A percentile compares a stretch with the other conserved stretches of the same genome.
These are phyloP conservation scores for Edaphochlamys debaryana DNA, from an alignment of 139 green algal genomes.

Conservation along the genomic window DNA sequence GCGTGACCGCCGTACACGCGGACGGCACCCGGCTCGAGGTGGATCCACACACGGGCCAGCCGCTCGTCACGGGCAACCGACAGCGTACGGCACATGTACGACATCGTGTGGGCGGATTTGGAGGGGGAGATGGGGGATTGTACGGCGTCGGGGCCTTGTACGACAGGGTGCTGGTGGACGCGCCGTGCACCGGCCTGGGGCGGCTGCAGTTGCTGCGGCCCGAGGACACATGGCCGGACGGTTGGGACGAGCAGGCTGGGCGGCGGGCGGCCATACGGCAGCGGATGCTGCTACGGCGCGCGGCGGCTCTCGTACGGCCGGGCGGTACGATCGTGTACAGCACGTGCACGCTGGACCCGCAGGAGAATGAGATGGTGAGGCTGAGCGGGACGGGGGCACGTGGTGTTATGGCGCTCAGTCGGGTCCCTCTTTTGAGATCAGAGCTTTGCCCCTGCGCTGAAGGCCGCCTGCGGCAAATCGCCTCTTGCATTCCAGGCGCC, in stretches of 20 bases:
- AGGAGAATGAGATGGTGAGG: conserved; percentile 31
- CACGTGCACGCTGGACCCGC: conserved; percentile 89
- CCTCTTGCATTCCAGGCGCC: background rate
- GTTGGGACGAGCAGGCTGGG: background rate
- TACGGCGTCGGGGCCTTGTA: conserved; percentile 66
- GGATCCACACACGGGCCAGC: conserved; percentile 16
- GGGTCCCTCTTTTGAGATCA: background rate
- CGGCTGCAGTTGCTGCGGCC: conserved; percentile 58
- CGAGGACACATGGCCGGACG: background rate
- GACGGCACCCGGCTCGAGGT: conserved; percentile 15
- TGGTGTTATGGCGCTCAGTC: background rate
- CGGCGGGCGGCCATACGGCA: conserved; percentile 54
- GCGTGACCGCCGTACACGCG: background rate
- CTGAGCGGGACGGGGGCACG: background rate
- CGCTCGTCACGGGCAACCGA: background rate
- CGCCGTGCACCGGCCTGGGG: conserved; percentile 79
- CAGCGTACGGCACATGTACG: background rate
- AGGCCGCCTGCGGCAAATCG: too few species aligned
- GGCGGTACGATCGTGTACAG: conserved; percentile 89
- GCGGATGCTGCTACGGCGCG: conserved; percentile 73
- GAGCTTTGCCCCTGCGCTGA: background rate
- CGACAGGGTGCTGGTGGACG: conserved; percentile 83
- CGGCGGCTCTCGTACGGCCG: conserved; percentile 73
- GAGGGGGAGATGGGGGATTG: background rate
- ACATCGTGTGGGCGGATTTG: background rate